phyloP scores from a whole-genome alignment of 805 yeast species.

The Yarrowia deformans region DNA sequence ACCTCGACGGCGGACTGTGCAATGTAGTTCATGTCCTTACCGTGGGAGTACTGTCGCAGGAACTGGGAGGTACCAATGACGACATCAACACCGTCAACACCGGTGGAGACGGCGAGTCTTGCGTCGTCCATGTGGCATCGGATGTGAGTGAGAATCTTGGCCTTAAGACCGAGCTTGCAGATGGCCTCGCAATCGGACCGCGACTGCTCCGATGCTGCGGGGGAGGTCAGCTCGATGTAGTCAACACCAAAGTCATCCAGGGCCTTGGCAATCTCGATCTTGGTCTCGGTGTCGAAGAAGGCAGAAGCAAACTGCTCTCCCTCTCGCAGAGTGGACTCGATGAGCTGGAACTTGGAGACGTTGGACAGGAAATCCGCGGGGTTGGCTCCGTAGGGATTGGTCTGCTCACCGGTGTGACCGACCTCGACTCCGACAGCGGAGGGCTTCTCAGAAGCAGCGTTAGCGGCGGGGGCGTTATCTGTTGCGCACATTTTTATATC shows the following conservation, averaged over 20 bases:
- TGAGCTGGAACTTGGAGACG: slow-evolving; percentile 85
- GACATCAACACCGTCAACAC: slow-evolving; percentile 99
- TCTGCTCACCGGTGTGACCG: slow-evolving; percentile 38
- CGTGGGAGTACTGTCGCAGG: slow-evolving; percentile 92
- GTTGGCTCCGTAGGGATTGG: slow-evolving; percentile 93
- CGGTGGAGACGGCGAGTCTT: slow-evolving; percentile 94
- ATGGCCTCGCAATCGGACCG: slow-evolving; percentile 96
- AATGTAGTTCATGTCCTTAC: slow-evolving; percentile 98
- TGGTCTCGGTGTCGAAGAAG: slow-evolving; percentile 90
- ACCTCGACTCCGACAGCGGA: slow-evolving; percentile 37
- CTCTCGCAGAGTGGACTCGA: slow-evolving; percentile 95
- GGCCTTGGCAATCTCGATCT: slow-evolving; percentile 96
- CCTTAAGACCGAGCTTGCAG: slow-evolving; percentile 94
- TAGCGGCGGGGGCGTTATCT: slow-evolving; percentile 38
- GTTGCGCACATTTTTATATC: slow-evolving; percentile 36
- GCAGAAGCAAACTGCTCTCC: slow-evolving; percentile 99
- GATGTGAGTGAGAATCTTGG: slow-evolving; percentile 94
- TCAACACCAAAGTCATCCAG: slow-evolving; percentile 98
- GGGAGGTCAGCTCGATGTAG: slow-evolving; percentile 96
- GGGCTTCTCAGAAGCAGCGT: slow-evolving; percentile 27
- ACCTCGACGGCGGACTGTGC: slow-evolving; percentile 96
- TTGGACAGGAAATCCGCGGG: slow-evolving; percentile 92
- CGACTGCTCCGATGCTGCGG: slow-evolving; percentile 96
- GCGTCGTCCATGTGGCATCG: slow-evolving; percentile 99
- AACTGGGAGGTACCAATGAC: slow-evolving; percentile 97